Evolutionary conservation across 139 green algal species (phyloP).

Genomic region (Volvox reticuliferus): DNA sequence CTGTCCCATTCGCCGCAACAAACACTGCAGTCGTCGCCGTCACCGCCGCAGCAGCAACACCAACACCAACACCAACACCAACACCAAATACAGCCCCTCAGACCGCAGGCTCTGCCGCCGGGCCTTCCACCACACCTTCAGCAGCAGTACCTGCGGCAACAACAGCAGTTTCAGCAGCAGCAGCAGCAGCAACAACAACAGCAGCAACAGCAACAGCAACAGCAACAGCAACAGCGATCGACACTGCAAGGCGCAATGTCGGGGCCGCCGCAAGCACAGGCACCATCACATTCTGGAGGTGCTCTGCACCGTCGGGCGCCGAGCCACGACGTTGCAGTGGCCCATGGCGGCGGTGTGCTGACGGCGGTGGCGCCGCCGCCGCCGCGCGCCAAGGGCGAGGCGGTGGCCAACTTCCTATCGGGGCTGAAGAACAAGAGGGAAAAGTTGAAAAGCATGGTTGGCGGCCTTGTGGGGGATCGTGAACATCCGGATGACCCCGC

Average conservation of each 20-base stretch:
- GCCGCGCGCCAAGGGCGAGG: constrained; percentile 41
- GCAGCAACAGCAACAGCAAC: constrained; percentile 34
- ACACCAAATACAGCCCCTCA: not conserved
- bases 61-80: not conserved
- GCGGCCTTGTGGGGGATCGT: constrained; percentile 2
- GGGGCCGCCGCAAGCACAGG: not conserved
- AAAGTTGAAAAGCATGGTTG: constrained; percentile 40
- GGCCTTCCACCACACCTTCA: not conserved
- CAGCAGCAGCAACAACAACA: constrained; percentile 11
- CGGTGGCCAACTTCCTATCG: constrained; percentile 52
- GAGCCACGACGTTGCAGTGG: constrained; percentile 29
- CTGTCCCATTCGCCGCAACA: not conserved
- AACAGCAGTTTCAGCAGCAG: constrained; percentile 21
- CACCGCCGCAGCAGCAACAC: not conserved
- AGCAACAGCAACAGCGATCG: not conserved
- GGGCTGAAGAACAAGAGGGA: constrained; percentile 50
- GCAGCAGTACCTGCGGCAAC: constrained; percentile 33
- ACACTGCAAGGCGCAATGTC: not conserved
- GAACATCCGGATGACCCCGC: no score
- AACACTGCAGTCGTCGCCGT: not conserved
- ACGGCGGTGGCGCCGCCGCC: not conserved
- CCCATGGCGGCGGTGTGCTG: not conserved
- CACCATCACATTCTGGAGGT: not conserved
- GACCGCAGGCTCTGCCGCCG: not conserved
- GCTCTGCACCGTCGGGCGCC: not conserved